Base-by-base conservation (phyloP, 352 stramenopile species). In the Hyaloperonospora brassicae region DNA sequence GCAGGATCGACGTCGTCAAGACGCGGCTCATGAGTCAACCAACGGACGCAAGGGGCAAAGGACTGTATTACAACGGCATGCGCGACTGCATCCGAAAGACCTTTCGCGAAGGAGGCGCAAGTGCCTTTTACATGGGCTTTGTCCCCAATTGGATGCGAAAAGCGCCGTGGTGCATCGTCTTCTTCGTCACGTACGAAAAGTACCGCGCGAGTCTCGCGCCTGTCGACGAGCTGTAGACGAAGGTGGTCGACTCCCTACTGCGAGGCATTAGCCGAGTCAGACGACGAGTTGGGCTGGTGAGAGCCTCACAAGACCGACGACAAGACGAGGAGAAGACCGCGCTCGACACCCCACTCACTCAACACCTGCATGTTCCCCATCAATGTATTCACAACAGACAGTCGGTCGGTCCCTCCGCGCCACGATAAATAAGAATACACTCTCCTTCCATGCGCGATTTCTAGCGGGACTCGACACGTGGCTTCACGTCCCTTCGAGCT, bases 121-220 rank as follows among this genome's bases (percentile, higher is more conserved):
- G 63, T 35, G 80, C 82, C 6, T 88, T 94, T 43, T 94, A 94
- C 72, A 92, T 86, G 50, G 84, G 84, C 12, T 94, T 95, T 50
- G 74, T 87, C 22, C 83, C 84, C 7, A 91, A 93, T 70, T 92
- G 78, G 79, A 87, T 90, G 77, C 78, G 84, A 12, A 91, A 95
- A 61, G 83, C 79, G 9, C 81, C 82, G 41, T 93, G 83, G 82
- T 92, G 80, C 54, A 61, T 90, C 44, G 74, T 92, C 51, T 93
- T 92, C 66, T 95, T 95, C 62, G 73, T 95, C 49, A 79, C 76
- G 17, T 95, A 93, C 60, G 84, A 95, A 57, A 77, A 89, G 51
- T 87, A 87, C 50, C 76, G 80, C 17, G 66, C 73, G 0, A 59
- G 51, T 5, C 38, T 90, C 25, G 68, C 52, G 21, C 38, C 57